These are phyloP conservation scores for Xylariaceae sp. DNA, from an alignment of 2,329 filamentous ascomycete species.

Conservation along the genomic window DNA sequence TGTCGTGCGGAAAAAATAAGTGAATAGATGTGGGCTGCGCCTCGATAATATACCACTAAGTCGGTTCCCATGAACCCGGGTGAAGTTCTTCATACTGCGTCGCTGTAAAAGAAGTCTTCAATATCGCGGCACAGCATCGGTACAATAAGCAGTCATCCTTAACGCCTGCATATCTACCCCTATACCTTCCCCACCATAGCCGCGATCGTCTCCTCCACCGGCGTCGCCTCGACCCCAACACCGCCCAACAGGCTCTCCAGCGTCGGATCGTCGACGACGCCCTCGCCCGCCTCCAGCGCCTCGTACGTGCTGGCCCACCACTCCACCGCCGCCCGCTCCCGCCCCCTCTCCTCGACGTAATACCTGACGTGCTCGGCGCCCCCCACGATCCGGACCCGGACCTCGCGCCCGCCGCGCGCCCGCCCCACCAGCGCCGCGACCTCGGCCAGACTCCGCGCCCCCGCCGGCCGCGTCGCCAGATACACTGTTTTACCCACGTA, in stretches of 20 bases:
- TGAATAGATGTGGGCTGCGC: too few relatives aligned
- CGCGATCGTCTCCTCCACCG: slow-evolving; percentile 31
- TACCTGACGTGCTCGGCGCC: slow-evolving; percentile 28
- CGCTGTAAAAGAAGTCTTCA: too few relatives aligned
- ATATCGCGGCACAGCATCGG: too few relatives aligned
- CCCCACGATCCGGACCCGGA: slow-evolving; percentile 30
- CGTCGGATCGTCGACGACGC: slow-evolving; percentile 35
- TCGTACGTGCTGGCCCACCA: slow-evolving; percentile 38
- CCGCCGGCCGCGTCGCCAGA: slow-evolving; percentile 28
- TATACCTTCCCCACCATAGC: slow-evolving; percentile 30
- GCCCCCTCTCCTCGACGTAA: slow-evolving; percentile 29
- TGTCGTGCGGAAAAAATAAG: too few relatives aligned
- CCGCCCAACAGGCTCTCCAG: slow-evolving; percentile 43
- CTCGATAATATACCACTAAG: too few relatives aligned
- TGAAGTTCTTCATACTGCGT: too few relatives aligned
- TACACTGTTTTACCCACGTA: slow-evolving; percentile 30
- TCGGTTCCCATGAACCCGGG: too few relatives aligned
- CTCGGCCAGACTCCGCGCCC: slow-evolving; percentile 29
- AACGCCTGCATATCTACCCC: neutral
- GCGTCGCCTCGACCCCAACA: slow-evolving; percentile 29
- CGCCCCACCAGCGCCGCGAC: slow-evolving; percentile 29
- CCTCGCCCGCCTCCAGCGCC: slow-evolving; percentile 34
- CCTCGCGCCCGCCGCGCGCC: slow-evolving; percentile 26
- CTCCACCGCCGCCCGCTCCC: slow-evolving; percentile 25
- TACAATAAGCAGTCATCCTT: too few relatives aligned